A percentile compares a stretch with the other conserved stretches of the same genome.
Evolutionary conservation across 176 grass and related monocot species (phyloP).

Genomic region (sorghum (Sorghum bicolor)): DNA sequence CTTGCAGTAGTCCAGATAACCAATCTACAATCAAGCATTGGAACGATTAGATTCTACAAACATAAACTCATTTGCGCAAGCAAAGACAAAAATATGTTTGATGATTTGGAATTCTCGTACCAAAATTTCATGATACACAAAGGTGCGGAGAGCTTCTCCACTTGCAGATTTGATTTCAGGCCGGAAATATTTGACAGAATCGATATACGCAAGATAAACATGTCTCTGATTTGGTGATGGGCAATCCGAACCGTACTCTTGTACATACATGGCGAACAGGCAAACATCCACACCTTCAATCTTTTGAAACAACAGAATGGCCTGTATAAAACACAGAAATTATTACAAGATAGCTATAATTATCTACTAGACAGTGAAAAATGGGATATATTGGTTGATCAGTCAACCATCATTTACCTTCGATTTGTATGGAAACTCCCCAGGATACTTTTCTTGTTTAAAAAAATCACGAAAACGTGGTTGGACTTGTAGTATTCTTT

Average conservation of each 20-base stretch:
- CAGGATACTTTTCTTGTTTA: constrained; percentile 75
- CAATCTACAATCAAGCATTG: constrained; percentile 54
- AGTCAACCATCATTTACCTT: constrained; percentile 46
- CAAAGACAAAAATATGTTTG: constrained; percentile 10
- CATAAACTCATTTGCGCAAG: constrained; percentile 19
- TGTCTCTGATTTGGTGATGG: constrained; percentile 77
- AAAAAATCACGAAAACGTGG: constrained; percentile 68
- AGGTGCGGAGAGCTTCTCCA: constrained; percentile 87
- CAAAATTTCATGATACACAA: constrained; percentile 97
- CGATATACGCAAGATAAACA: constrained; percentile 91
- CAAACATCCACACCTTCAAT: constrained; percentile 90
- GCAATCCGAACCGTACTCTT: constrained; percentile 87
- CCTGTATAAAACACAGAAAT: constrained; percentile 55
- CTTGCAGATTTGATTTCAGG: constrained; percentile 82
- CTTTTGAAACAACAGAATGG: constrained; percentile 92
- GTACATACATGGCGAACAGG: constrained; percentile 98
- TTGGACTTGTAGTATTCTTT: constrained; percentile 64
- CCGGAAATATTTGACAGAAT: constrained; percentile 93
- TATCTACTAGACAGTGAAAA: constrained; percentile 10
- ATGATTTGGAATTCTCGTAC: constrained; percentile 44
- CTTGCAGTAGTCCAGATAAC: constrained; percentile 93
- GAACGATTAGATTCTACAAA: constrained; percentile 4
- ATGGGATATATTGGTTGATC: constrained; percentile 6
- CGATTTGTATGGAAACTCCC: constrained; percentile 86
- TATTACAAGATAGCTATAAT: background rate